These are phyloP conservation scores for Lagerstroemia speciosa DNA, from an alignment of 345 rosid species.

Conservation along the genomic window DNA sequence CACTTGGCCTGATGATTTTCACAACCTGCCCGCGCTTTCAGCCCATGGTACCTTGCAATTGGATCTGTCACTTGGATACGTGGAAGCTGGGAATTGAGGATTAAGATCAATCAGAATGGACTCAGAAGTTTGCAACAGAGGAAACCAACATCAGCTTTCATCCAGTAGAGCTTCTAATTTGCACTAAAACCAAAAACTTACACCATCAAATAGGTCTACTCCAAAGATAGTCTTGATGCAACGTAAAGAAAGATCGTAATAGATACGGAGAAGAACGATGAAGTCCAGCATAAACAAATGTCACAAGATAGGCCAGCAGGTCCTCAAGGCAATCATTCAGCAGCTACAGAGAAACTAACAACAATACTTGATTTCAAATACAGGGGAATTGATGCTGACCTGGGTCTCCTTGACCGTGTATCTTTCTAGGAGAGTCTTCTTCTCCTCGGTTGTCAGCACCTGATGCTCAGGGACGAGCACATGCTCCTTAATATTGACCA, in stretches of 20 bases:
- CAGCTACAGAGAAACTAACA: background rate
- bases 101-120: background rate
- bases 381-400: background rate
- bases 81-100: slow-evolving; percentile 16
- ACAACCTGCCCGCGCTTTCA: slow-evolving; percentile 29
- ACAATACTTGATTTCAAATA: background rate
- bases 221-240: background rate
- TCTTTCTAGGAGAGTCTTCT: slow-evolving; percentile 13
- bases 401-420: background rate
- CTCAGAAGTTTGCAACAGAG: background rate
- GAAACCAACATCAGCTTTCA: background rate
- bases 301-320: background rate
- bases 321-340: background rate
- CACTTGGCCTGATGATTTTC: slow-evolving; percentile 28
- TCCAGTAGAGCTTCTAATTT: background rate
- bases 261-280: background rate
- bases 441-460: slow-evolving; percentile 31
- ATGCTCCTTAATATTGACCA: slow-evolving; percentile 36
- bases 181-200: background rate
- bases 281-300: background rate
- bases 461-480: slow-evolving; percentile 42
- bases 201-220: background rate
- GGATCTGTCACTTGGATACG: slow-evolving; percentile 29
- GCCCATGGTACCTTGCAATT: slow-evolving; percentile 22
- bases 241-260: too few species aligned